Evolutionary conservation across 148 eudicot genomes (phyloP).

Genomic region (Persicaria maculosa): DNA sequence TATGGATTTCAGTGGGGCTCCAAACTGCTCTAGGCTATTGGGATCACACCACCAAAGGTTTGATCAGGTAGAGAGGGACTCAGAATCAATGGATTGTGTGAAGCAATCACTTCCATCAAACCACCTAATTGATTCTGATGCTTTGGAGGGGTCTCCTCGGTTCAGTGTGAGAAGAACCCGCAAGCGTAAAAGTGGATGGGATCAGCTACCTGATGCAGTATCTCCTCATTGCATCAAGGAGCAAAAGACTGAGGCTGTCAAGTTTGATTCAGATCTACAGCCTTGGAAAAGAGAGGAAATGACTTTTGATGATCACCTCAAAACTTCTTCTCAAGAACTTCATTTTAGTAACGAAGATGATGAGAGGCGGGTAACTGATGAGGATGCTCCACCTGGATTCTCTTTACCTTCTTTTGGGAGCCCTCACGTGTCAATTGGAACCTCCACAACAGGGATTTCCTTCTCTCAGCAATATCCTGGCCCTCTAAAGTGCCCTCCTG

Average conservation of each 20-base stretch:
- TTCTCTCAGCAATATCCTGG: slow-evolving; percentile 15
- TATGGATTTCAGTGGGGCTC: slow-evolving; percentile 17
- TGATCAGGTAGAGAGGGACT: slow-evolving; percentile 29
- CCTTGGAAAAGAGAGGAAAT: no score
- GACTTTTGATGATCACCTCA: slow-evolving; percentile 11
- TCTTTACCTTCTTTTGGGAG: slow-evolving; percentile 40
- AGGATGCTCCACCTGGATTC: slow-evolving; percentile 28
- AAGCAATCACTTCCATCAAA: slow-evolving; percentile 23
- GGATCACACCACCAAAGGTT: slow-evolving; percentile 29
- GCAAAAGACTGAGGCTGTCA: slow-evolving; percentile 18
- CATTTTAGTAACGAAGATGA: neutral
- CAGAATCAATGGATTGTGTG: slow-evolving; percentile 31
- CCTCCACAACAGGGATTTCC: slow-evolving; percentile 16
- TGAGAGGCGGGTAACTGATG: slow-evolving; percentile 24
- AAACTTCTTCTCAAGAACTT: slow-evolving; percentile 9
- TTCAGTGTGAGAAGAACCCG: slow-evolving; percentile 27
- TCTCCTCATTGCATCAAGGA: slow-evolving; percentile 26
- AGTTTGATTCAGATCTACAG: slow-evolving; percentile 1
- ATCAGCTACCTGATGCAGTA: slow-evolving; percentile 34
- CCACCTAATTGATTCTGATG: slow-evolving; percentile 24
- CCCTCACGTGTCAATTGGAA: slow-evolving; percentile 8
- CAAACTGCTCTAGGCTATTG: slow-evolving; percentile 25
- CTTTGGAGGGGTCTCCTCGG: slow-evolving; percentile 32
- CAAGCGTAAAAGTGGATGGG: slow-evolving; percentile 95
- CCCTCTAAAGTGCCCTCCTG: slow-evolving; percentile 21